Conservation (phyloP, 257 asterid genomes). For the Solanum clarkiae region DNA sequence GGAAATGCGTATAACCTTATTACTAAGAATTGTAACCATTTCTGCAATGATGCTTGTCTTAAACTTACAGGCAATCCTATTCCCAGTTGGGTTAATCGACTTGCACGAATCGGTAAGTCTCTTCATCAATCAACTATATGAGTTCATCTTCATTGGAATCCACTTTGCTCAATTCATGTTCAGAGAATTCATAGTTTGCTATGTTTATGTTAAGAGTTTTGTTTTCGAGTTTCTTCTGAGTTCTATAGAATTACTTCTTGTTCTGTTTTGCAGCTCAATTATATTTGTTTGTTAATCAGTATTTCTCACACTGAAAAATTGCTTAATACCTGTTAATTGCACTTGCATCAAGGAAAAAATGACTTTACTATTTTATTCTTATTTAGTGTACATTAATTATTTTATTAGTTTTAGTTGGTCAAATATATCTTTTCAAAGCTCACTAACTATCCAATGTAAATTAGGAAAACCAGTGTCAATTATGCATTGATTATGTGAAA, state of each 20-base stretch:
- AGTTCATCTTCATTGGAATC: background rate
- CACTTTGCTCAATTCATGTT: background rate
- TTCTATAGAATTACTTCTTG: background rate
- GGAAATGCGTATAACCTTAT: constrained; percentile 36
- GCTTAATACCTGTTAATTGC: too few relatives aligned
- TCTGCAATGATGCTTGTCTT: constrained; percentile 36
- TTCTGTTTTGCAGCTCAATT: background rate
- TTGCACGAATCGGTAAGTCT: constrained; percentile 28
- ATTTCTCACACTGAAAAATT: background rate
- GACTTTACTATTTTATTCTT: too few relatives aligned
- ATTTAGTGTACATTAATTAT: too few relatives aligned
- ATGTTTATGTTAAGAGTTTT: background rate
- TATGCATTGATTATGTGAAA: too few relatives aligned
- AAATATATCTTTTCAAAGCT: too few relatives aligned
- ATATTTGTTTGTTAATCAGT: background rate
- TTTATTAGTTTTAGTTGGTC: too few relatives aligned
- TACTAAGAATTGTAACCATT: constrained; percentile 37
- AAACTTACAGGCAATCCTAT: constrained; percentile 22
- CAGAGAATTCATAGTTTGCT: background rate
- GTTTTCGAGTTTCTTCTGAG: background rate
- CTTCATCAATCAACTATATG: background rate
- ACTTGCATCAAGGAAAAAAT: too few relatives aligned
- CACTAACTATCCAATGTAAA: too few relatives aligned
- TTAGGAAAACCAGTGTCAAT: too few relatives aligned
- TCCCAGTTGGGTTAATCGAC: constrained; percentile 44